Percentiles rank a stretch among this genome's conserved stretches.
Evolutionary conservation across 495 filamentous ascomycete species (phyloP).

Genomic region (Penicillium coffeae): DNA sequence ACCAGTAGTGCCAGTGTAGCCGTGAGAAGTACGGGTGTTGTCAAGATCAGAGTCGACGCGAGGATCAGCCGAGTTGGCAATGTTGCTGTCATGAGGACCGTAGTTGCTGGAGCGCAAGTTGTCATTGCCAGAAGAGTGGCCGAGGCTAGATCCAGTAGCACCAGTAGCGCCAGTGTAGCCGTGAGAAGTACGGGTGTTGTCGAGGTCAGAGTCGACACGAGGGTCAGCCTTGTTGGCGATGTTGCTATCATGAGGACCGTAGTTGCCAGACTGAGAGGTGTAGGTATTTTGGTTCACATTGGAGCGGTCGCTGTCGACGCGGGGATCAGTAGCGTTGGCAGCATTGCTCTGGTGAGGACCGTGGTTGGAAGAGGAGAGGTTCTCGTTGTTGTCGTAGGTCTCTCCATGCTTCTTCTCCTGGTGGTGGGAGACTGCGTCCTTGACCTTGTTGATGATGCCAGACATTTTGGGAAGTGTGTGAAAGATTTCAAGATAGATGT

Average conservation of each 20-base stretch:
- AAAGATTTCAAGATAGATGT: too few species aligned
- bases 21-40: neutral
- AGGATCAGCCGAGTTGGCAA: neutral
- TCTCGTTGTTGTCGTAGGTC: neutral
- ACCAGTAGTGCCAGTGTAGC: too few species aligned
- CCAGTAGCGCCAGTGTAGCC: neutral
- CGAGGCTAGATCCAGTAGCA: neutral
- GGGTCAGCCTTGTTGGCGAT: conserved; percentile 1
- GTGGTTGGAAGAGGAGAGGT: neutral
- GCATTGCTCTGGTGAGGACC: neutral
- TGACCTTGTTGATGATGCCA: conserved; percentile 62
- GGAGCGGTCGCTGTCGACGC: neutral
- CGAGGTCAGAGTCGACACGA: conserved; percentile 8
- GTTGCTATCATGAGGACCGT: neutral
- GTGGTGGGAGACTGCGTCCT: conserved; percentile 54
- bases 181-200: neutral
- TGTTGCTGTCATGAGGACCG: neutral
- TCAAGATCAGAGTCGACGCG: neutral
- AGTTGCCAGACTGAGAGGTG: neutral
- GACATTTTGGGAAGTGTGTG: conserved; percentile 52
- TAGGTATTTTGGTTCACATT: neutral
- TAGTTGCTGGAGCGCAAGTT: neutral
- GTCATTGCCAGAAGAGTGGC: too few species aligned
- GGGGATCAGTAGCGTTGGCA: neutral
- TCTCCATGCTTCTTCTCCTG: conserved; percentile 1